A percentile compares a stretch with the other conserved stretches of the same genome.
Evolutionary conservation across 2,329 filamentous ascomycete species (phyloP).

Genomic region (Trichoderma simmonsii): DNA sequence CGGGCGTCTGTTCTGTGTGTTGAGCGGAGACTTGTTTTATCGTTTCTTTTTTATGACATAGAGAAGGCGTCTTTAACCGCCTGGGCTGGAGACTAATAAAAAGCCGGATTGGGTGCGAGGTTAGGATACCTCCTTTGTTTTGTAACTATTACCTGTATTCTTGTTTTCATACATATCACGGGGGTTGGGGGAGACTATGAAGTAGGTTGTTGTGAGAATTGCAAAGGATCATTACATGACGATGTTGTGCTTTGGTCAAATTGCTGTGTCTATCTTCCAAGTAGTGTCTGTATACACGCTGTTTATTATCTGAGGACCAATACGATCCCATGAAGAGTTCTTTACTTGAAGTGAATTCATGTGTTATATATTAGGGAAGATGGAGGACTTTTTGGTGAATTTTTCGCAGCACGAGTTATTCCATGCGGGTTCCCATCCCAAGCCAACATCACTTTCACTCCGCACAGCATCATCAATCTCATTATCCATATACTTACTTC

Average conservation of each 20-base stretch:
- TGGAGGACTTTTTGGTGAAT: background rate
- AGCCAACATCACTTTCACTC: background rate
- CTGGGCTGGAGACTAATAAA: constrained; percentile 15
- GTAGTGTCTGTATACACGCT: background rate
- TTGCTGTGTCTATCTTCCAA: background rate
- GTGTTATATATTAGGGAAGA: rapidly evolving
- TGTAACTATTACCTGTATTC: constrained; percentile 12
- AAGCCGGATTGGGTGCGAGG: constrained; percentile 6
- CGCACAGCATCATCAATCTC: background rate
- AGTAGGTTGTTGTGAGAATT: background rate
- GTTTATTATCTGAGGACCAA: background rate
- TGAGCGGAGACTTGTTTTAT: constrained; percentile 11
- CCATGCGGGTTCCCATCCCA: background rate
- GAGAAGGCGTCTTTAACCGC: constrained; percentile 12
- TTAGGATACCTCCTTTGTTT: constrained; percentile 8
- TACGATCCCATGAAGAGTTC: background rate
- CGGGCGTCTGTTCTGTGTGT: constrained; percentile 15
- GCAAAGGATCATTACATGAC: background rate
- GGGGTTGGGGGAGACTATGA: background rate
- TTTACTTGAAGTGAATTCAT: background rate
- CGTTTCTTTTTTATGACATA: constrained; percentile 17
- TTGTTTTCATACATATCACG: constrained; percentile 6
- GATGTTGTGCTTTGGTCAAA: background rate
- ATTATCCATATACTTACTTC: rapidly evolving
- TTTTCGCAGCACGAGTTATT: background rate